These are phyloP conservation scores for Castanospermum australe DNA, from an alignment of 306 rosid genomes.

Conservation along the genomic window DNA sequence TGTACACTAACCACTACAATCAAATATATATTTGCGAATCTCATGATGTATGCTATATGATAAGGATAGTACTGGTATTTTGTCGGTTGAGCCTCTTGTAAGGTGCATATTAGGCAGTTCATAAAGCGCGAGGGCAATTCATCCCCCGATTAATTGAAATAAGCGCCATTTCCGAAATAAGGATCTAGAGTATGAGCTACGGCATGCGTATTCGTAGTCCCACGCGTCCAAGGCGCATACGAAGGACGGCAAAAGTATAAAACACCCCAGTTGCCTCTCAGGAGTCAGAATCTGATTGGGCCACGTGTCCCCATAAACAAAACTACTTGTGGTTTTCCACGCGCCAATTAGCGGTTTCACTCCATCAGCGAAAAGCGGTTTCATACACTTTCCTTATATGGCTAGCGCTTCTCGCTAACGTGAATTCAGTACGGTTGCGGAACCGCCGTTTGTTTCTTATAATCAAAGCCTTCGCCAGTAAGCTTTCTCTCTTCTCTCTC, in stretches of 20 bases:
- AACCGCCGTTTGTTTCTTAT: constrained; percentile 55
- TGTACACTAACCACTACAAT: too few relatives aligned
- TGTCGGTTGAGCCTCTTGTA: background rate
- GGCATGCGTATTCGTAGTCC: constrained; percentile 29
- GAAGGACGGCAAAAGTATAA: constrained; percentile 30
- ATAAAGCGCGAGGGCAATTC: background rate
- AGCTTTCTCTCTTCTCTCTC: constrained; percentile 15
- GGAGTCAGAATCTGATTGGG: constrained; percentile 35
- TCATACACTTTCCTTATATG: constrained; percentile 74
- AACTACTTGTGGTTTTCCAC: constrained; percentile 37
- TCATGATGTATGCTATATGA: too few relatives aligned
- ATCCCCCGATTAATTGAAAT: background rate
- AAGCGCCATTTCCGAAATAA: constrained; percentile 39
- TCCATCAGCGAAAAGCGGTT: constrained; percentile 20
- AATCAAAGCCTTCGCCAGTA: constrained; percentile 36
- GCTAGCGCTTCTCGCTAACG: constrained; percentile 47
- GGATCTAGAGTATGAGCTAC: constrained; percentile 30
- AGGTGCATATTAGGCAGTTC: constrained; percentile 8
- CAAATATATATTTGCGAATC: too few relatives aligned
- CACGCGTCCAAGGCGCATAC: constrained; percentile 68
- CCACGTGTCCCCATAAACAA: constrained; percentile 38
- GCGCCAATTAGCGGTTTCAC: constrained; percentile 35
- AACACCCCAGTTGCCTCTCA: background rate
- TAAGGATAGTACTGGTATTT: too few relatives aligned
- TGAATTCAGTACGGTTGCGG: constrained; percentile 36